phyloP scores from a whole-genome alignment of 345 rosid genomes.

The Lepidium aucheri region DNA sequence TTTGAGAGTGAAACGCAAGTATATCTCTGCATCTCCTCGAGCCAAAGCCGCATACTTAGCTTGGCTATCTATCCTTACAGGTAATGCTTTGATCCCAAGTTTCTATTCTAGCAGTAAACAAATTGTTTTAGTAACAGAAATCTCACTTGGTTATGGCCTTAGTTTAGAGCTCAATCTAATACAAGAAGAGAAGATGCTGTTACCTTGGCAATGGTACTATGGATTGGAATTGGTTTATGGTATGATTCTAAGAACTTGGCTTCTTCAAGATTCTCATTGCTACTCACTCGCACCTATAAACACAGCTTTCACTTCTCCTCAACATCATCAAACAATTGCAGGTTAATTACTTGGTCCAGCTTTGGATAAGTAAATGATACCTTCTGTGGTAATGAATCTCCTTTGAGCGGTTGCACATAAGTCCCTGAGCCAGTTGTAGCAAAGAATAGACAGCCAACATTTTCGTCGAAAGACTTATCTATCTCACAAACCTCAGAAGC shows the following conservation, averaged over 20 bases:
- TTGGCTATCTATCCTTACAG: slow-evolving; percentile 93
- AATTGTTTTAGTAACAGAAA: background rate
- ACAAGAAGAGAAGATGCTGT: slow-evolving; percentile 11
- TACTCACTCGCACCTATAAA: slow-evolving; percentile 64
- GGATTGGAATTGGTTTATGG: slow-evolving; percentile 68
- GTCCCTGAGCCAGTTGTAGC: slow-evolving; percentile 67
- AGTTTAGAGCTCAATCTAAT: background rate
- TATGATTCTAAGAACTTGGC: slow-evolving; percentile 88
- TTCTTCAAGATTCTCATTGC: slow-evolving; percentile 65
- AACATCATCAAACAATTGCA: background rate
- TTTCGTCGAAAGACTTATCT: slow-evolving; percentile 25
- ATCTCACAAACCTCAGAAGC: slow-evolving; percentile 31
- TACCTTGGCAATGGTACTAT: slow-evolving; percentile 64
- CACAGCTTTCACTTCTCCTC: slow-evolving; percentile 3
- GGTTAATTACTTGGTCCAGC: background rate
- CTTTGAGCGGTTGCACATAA: slow-evolving; percentile 61
- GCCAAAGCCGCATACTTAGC: slow-evolving; percentile 82
- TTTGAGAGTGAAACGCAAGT: slow-evolving; percentile 68
- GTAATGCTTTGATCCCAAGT: slow-evolving; percentile 83
- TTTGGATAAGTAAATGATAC: slow-evolving; percentile 27
- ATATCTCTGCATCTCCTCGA: slow-evolving; percentile 86
- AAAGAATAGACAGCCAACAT: slow-evolving; percentile 76
- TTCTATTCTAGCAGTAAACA: slow-evolving; percentile 38
- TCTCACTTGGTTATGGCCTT: background rate
- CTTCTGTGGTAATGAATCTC: slow-evolving; percentile 46